phyloP scores from a whole-genome alignment of 73 alveolate genomes.

The Tetrahymena elliotti region DNA sequence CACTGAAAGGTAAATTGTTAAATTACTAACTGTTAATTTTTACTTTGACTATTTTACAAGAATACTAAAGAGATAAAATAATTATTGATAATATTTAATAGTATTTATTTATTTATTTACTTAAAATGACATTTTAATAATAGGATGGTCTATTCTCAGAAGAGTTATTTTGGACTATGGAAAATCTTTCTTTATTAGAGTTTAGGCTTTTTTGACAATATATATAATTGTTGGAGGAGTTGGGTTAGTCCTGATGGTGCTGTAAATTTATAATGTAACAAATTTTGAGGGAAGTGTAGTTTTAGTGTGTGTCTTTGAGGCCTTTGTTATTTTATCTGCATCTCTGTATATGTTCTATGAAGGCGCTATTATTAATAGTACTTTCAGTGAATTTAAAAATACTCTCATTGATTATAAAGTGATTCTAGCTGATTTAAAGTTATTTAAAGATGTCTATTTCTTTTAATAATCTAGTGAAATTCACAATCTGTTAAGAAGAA shows the following conservation, averaged over 20 bases:
- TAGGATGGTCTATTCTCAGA: background rate
- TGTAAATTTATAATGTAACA: background rate
- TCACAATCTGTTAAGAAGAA: background rate
- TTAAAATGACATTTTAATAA: background rate
- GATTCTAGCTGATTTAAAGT: background rate
- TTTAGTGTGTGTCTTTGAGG: background rate
- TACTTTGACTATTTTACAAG: too few species aligned
- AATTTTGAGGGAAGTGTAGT: background rate
- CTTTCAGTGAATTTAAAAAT: background rate
- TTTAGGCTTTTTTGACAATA: background rate
- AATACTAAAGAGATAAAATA: too few species aligned
- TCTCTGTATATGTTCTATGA: background rate
- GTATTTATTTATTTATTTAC: too few species aligned
- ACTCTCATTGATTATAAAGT: background rate
- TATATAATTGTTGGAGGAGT: background rate
- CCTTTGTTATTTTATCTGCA: background rate
- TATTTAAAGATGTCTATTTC: background rate
- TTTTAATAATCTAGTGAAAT: background rate
- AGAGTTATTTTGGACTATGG: background rate
- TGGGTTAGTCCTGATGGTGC: background rate
- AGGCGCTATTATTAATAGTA: background rate
- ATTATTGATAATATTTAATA: too few species aligned
- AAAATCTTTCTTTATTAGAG: background rate
- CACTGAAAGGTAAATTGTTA: background rate
- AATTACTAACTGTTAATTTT: too few species aligned